Evolutionary conservation across 1,139 yeast genomes (phyloP).

Genomic region (Pneumocystis murina): DNA sequence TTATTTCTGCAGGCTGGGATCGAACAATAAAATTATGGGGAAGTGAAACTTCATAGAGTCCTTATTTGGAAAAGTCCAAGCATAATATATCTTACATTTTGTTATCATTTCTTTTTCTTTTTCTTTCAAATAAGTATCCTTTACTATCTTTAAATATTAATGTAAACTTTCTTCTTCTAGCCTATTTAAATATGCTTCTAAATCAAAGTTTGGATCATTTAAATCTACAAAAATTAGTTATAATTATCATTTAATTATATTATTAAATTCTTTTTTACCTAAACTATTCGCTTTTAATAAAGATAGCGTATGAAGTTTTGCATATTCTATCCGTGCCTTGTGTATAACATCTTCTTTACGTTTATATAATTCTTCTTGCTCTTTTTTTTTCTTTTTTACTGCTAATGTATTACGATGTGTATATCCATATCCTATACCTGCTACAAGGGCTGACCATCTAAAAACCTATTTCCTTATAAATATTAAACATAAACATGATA

Average conservation of each 20-base stretch:
- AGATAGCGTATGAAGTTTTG: constrained; percentile 36
- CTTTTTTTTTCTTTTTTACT: constrained; percentile 41
- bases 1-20: constrained; percentile 75
- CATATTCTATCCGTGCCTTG: constrained; percentile 75
- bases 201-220: not conserved
- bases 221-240: not conserved
- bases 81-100: not conserved
- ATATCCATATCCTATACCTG: constrained; percentile 83
- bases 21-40: constrained; percentile 54
- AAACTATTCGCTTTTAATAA: constrained; percentile 19
- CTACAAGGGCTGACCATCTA: constrained; percentile 84
- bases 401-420: constrained; percentile 64
- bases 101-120: not conserved
- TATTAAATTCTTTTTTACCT: constrained; percentile 2
- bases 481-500: not conserved
- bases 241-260: not conserved
- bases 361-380: constrained; percentile 45
- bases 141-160: not conserved
- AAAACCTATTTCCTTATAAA: constrained; percentile 37
- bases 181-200: not conserved
- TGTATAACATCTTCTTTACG: constrained; percentile 63
- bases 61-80: not conserved
- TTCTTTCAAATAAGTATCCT: no score
- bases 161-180: not conserved
- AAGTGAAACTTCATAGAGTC: constrained; percentile 2